These are phyloP conservation scores for Rhodotorula mucilaginosa DNA, from an alignment of 1,284 basidiomycete species.

Conservation along the genomic window DNA sequence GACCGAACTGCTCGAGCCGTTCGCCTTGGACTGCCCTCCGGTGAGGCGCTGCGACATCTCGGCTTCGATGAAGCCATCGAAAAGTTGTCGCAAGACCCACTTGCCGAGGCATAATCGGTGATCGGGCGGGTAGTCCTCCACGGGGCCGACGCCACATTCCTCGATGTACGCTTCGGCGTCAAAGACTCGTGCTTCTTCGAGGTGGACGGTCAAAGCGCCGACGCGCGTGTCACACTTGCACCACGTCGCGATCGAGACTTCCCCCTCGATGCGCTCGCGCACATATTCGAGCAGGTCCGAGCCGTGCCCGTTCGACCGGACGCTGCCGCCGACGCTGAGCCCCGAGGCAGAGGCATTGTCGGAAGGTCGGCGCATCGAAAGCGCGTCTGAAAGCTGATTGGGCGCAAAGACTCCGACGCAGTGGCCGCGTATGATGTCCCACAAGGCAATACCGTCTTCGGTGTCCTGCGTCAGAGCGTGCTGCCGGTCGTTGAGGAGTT, in stretches of 20 bases:
- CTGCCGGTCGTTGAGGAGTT: conserved; percentile 75
- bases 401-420: conserved; percentile 71
- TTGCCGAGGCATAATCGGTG: conserved; percentile 49
- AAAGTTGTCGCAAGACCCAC: conserved; percentile 48
- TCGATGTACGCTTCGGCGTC: conserved; percentile 94
- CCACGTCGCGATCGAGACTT: conserved; percentile 82
- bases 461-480: conserved; percentile 91
- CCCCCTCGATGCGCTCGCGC: conserved; percentile 83
- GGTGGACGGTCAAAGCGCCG: conserved; percentile 81
- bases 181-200: conserved; percentile 77
- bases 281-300: conserved; percentile 78
- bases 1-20: conserved; percentile 12
- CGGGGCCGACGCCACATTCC: conserved; percentile 66
- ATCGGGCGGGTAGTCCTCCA: conserved; percentile 59
- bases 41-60: conserved; percentile 43
- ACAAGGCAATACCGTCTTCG: conserved; percentile 74
- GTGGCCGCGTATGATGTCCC: conserved; percentile 79
- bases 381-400: conserved; percentile 59
- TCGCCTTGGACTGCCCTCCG: neutral
- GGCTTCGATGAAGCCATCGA: conserved; percentile 41
- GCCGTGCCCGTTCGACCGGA: conserved; percentile 1
- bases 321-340: conserved; percentile 1
- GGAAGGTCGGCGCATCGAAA: conserved; percentile 25
- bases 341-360: conserved; percentile 3
- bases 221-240: conserved; percentile 83